Percentiles rank a stretch among this genome's conserved stretches.
Evolutionary conservation across 2,329 filamentous ascomycete species (phyloP).

Genomic region (Nothophaeocryptopus gaeumannii): DNA sequence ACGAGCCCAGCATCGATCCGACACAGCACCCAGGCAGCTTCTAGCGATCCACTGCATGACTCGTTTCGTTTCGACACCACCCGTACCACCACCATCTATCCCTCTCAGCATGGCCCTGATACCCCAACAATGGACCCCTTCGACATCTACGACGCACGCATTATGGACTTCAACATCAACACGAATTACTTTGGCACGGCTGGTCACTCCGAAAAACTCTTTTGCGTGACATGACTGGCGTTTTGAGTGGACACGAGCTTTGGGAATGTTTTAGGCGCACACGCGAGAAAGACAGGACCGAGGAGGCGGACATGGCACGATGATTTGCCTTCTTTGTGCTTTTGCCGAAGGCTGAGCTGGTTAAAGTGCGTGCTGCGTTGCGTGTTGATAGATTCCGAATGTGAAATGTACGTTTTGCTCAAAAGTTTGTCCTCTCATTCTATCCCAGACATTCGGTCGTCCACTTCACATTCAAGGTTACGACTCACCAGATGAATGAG

Average conservation of each 20-base stretch:
- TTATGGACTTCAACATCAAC: conserved; percentile 18
- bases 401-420: conserved; percentile 2
- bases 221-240: conserved; percentile 3
- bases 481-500: no score
- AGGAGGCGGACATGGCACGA: background rate
- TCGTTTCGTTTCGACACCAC: conserved; percentile 5
- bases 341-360: conserved; percentile 4
- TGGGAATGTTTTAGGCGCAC: background rate
- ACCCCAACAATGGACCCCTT: conserved; percentile 24
- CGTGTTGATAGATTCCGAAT: conserved; percentile 16
- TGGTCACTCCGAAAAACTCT: conserved; percentile 1
- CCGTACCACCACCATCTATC: conserved; percentile 9
- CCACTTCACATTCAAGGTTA: no score
- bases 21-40: conserved; percentile 12
- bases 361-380: conserved; percentile 8
- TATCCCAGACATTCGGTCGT: no score
- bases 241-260: background rate
- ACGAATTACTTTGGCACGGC: background rate
- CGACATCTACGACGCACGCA: conserved; percentile 22
- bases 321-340: no score
- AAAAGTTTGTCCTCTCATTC: background rate
- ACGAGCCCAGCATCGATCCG: conserved; percentile 25
- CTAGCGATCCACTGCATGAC: conserved; percentile 7
- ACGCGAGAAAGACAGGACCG: background rate
- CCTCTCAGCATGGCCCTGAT: conserved; percentile 12